Percentiles rank a stretch among this genome's conserved stretches.
These are phyloP conservation scores for Phytopythium litorale DNA, from an alignment of 352 stramenopile species.

Conservation along the genomic window DNA sequence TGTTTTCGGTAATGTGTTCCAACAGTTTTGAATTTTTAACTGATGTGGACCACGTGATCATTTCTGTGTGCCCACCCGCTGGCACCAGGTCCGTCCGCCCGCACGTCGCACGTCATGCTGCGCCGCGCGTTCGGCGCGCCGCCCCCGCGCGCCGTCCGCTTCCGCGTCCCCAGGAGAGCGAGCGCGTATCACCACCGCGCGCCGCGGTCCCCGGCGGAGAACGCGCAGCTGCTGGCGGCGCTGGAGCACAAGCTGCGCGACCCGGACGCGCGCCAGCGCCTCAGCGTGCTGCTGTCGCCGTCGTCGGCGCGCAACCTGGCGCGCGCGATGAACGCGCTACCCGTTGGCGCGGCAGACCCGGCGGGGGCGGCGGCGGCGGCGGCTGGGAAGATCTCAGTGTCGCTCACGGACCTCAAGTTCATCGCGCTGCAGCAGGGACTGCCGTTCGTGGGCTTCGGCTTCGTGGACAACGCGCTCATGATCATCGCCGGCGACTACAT, in stretches of 20 bases:
- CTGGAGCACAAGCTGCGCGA: constrained; percentile 35
- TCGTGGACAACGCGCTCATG: constrained; percentile 98
- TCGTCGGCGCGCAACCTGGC: constrained; percentile 51
- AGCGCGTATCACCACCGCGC: constrained; percentile 17
- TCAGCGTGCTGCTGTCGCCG: constrained; percentile 41
- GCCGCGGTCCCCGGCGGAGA: constrained; percentile 21
- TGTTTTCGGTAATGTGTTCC: too few relatives aligned
- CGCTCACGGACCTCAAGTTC: constrained; percentile 55
- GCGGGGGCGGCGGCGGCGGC: constrained; percentile 1
- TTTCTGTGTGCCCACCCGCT: too few relatives aligned
- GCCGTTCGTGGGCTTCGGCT: constrained; percentile 97
- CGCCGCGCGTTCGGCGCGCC: not conserved
- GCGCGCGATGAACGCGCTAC: constrained; percentile 29
- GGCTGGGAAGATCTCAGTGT: constrained; percentile 11
- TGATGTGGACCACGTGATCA: too few relatives aligned
- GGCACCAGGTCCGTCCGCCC: too few relatives aligned
- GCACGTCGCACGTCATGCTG: not conserved
- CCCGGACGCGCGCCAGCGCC: constrained; percentile 19
- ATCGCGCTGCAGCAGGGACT: constrained; percentile 69
- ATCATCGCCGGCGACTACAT: constrained; percentile 87
- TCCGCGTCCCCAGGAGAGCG: not conserved
- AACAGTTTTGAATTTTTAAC: too few relatives aligned
- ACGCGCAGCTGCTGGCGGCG: constrained; percentile 33
- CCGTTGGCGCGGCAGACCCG: not conserved
- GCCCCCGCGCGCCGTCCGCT: not conserved